Percentiles rank a stretch among this genome's conserved stretches.
These are phyloP conservation scores for Ilex asprella DNA, from an alignment of 257 asterid species.

Conservation along the genomic window DNA sequence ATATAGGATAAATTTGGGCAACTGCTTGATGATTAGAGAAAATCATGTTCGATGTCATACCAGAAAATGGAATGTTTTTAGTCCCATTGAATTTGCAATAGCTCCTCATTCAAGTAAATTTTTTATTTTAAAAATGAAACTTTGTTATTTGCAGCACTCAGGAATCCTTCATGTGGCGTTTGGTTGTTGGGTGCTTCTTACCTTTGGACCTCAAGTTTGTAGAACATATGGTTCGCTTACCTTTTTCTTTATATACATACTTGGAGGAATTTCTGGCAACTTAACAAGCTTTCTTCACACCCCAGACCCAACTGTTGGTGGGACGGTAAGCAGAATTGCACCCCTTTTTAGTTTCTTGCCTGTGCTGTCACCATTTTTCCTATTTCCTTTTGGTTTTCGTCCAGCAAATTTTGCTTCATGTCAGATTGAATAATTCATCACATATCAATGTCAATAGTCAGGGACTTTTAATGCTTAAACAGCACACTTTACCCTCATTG, in stretches of 20 bases:
- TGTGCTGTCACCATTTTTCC: neutral
- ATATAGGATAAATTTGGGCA: too few species aligned
- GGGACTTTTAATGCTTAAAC: too few species aligned
- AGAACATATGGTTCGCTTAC: conserved; percentile 52
- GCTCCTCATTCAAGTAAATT: neutral
- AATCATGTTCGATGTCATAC: neutral
- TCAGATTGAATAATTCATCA: too few species aligned
- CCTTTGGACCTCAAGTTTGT: conserved; percentile 60
- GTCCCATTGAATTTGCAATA: neutral
- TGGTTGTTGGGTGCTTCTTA: conserved; percentile 63
- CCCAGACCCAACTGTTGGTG: conserved; percentile 71
- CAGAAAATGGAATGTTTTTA: neutral
- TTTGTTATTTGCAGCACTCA: conserved; percentile 51
- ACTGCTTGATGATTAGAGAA: neutral
- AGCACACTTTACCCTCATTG: too few species aligned
- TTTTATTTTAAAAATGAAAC: neutral
- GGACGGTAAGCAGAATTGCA: conserved; percentile 45
- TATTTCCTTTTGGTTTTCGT: neutral
- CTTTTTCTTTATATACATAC: conserved; percentile 59
- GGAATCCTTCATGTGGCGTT: conserved; percentile 63
- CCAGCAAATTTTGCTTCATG: neutral
- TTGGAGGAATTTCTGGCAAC: conserved; percentile 80
- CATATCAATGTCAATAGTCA: too few species aligned
- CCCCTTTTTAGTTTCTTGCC: neutral
- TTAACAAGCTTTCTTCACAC: conserved; percentile 76